phyloP scores from a whole-genome alignment of 2,329 filamentous ascomycete species.

The Phyllosticta citriasiana region DNA sequence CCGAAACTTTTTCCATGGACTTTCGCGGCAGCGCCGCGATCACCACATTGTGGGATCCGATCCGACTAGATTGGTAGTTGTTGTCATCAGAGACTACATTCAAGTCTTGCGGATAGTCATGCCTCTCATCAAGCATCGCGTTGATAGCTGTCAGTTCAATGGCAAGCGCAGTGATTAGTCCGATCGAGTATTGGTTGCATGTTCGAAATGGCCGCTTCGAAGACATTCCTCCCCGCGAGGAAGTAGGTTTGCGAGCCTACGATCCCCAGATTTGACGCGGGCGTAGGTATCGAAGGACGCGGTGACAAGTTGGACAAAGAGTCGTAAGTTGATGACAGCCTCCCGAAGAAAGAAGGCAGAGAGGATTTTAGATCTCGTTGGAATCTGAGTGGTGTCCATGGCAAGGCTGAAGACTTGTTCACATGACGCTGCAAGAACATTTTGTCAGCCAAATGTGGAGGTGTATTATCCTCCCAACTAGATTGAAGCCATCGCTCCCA shows the following conservation, averaged over 20 bases:
- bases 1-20: not conserved
- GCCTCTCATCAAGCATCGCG: not conserved
- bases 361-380: too few species aligned
- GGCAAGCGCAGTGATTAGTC: not conserved
- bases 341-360: too few species aligned
- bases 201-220: not conserved
- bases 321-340: too few species aligned
- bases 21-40: not conserved
- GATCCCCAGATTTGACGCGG: too few species aligned
- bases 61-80: not conserved
- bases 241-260: not conserved
- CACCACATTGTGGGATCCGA: not conserved
- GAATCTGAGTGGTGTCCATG: too few species aligned
- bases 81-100: not conserved
- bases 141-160: not conserved
- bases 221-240: not conserved
- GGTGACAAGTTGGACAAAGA: too few species aligned
- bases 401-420: not conserved
- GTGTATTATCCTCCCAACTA: too few species aligned
- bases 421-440: not conserved
- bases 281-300: too few species aligned
- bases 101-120: not conserved
- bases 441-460: too few species aligned
- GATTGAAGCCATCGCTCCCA: too few species aligned
- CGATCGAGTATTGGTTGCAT: not conserved